A percentile compares a stretch with the other conserved stretches of the same genome.
Evolutionary conservation across 352 stramenopile species (phyloP).

Genomic region (Pythium rhizo-oryzae): DNA sequence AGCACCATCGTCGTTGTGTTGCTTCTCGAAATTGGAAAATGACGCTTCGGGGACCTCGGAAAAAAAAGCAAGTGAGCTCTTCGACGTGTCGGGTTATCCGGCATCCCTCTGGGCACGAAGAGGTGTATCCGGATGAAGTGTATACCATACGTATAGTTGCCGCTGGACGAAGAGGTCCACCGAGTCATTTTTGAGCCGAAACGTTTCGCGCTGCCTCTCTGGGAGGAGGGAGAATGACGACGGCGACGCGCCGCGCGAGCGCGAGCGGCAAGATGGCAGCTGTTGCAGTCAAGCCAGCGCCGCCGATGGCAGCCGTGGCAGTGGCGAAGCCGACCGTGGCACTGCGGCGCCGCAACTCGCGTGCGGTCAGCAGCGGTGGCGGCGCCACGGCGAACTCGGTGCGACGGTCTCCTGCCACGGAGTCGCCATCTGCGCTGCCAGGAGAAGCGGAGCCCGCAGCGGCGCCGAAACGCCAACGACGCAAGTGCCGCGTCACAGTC

Average conservation of each 20-base stretch:
- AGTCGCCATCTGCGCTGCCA: neutral
- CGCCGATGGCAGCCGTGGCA: neutral
- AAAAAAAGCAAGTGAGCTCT: neutral
- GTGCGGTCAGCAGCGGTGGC: neutral
- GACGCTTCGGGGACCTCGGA: neutral
- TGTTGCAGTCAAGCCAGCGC: conserved; percentile 13
- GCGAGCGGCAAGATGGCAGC: conserved; percentile 3
- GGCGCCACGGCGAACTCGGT: neutral
- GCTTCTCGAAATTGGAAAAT: conserved; percentile 3
- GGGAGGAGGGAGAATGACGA: neutral
- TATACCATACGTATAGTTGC: conserved; percentile 26
- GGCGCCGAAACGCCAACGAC: conserved; percentile 5
- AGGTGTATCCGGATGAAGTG: conserved; percentile 19
- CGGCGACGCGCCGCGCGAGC: conserved; percentile 4
- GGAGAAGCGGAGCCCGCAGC: neutral
- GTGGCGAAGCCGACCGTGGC: neutral
- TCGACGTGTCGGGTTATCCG: neutral
- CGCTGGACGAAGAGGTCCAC: neutral
- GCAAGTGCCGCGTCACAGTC: conserved; percentile 35
- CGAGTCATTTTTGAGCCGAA: neutral
- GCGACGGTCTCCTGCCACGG: neutral
- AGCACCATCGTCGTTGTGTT: conserved; percentile 70
- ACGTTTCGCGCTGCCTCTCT: neutral
- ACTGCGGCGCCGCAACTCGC: neutral
- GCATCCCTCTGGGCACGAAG: neutral